Conservation (phyloP, 805 yeast genomes). For the Nakazawaea pomicola region DNA sequence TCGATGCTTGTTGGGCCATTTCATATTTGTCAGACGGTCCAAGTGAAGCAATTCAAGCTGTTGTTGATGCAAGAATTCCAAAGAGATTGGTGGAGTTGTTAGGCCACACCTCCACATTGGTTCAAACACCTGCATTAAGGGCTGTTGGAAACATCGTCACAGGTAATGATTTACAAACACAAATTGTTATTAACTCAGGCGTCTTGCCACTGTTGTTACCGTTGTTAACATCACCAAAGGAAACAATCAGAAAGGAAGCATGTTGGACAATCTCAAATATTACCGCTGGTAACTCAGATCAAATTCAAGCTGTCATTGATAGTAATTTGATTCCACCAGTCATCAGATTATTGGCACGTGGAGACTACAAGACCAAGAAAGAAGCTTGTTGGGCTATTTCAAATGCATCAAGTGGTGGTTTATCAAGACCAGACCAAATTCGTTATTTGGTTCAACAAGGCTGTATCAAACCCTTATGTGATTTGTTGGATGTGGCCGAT, state of each 20-base stretch:
- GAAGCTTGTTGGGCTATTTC: constrained; percentile 99
- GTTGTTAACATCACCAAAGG: constrained; percentile 78
- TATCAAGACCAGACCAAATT: constrained; percentile 87
- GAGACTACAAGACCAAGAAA: constrained; percentile 93
- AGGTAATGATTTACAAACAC: constrained; percentile 94
- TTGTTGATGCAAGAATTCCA: constrained; percentile 93
- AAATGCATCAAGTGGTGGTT: constrained; percentile 95
- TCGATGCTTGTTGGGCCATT: constrained; percentile 99
- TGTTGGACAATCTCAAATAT: constrained; percentile 99
- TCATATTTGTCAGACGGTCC: constrained; percentile 93
- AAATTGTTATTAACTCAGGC: constrained; percentile 88
- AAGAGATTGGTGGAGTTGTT: constrained; percentile 88
- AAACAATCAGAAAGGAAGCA: constrained; percentile 92
- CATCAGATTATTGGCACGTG: constrained; percentile 65
- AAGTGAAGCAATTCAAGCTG: constrained; percentile 91
- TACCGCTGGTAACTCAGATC: constrained; percentile 94
- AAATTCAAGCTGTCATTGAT: constrained; percentile 95
- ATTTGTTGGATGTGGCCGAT: constrained; percentile 82
- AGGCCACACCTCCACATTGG: constrained; percentile 75
- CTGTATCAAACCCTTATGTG: constrained; percentile 95
- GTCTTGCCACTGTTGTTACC: constrained; percentile 82
- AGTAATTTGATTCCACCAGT: constrained; percentile 91
- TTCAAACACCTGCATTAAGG: constrained; percentile 95
- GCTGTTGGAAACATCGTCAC: constrained; percentile 98
- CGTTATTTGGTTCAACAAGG: constrained; percentile 92